Percentiles rank a stretch among this genome's conserved stretches.
Evolutionary conservation across 495 filamentous ascomycete species (phyloP).

Genomic region (Daldinia decipiens): DNA sequence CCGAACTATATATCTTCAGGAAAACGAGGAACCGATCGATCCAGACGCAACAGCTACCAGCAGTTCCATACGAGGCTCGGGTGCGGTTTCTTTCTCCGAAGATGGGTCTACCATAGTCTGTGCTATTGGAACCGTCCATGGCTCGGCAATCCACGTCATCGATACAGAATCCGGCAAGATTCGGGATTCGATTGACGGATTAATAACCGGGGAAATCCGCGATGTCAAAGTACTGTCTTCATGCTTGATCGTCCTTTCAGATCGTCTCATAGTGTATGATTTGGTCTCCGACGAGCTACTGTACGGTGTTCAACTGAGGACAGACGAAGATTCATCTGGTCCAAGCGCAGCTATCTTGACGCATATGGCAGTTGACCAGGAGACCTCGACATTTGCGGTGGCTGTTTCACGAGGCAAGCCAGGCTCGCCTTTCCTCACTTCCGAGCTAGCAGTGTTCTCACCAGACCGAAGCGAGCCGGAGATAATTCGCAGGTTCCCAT

Average conservation of each 20-base stretch:
- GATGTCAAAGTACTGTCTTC: slow-evolving; percentile 68
- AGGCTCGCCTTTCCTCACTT: slow-evolving; percentile 45
- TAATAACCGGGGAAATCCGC: slow-evolving; percentile 64
- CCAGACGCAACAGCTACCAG: slow-evolving; percentile 26
- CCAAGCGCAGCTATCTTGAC: slow-evolving; percentile 50
- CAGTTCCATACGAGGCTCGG: slow-evolving; percentile 51
- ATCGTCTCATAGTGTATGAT: slow-evolving; percentile 73
- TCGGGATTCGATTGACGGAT: slow-evolving; percentile 61
- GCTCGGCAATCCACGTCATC: slow-evolving; percentile 67
- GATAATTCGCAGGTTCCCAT: slow-evolving; percentile 57
- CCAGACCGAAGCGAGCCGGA: slow-evolving; percentile 59
- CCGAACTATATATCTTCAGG: slow-evolving; percentile 64
- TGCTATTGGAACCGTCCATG: slow-evolving; percentile 54
- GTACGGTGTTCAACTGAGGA: slow-evolving; percentile 57
- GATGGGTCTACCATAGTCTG: slow-evolving; percentile 88
- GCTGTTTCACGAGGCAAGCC: slow-evolving; percentile 55
- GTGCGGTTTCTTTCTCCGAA: slow-evolving; percentile 76
- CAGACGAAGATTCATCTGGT: slow-evolving; percentile 30
- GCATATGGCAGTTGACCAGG: slow-evolving; percentile 69
- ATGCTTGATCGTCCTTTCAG: slow-evolving; percentile 69
- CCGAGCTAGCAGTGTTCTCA: slow-evolving; percentile 67
- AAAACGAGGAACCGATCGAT: slow-evolving; percentile 53
- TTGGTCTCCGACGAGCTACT: slow-evolving; percentile 67
- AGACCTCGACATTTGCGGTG: slow-evolving; percentile 67
- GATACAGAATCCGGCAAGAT: slow-evolving; percentile 67